Evolutionary conservation across 331 rosid species (phyloP).

Genomic region (Quercus lobata): DNA sequence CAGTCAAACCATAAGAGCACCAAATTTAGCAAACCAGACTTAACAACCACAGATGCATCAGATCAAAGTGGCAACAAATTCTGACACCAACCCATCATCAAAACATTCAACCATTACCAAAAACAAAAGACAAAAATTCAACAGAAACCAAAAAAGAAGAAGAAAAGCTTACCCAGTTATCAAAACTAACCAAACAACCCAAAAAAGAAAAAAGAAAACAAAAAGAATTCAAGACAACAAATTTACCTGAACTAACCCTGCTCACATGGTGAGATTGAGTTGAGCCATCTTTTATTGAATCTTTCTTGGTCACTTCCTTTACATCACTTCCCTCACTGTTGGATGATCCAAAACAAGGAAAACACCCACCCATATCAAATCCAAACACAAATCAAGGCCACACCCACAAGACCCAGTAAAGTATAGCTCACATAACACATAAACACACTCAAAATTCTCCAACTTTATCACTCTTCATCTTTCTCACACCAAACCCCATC

Average conservation of each 20-base stretch:
- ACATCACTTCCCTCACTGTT: constrained; percentile 59
- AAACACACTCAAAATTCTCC: constrained; percentile 11
- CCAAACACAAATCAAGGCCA: constrained; percentile 41
- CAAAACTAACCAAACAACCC: constrained; percentile 11
- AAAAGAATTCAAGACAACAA: background rate
- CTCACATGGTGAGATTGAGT: constrained; percentile 67
- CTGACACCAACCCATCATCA: constrained; percentile 25
- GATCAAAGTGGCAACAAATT: constrained; percentile 39
- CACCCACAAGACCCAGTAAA: constrained; percentile 35
- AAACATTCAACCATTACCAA: background rate
- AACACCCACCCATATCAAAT: constrained; percentile 97
- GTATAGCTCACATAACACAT: constrained; percentile 32
- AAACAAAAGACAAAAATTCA: constrained; percentile 24
- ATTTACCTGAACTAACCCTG: constrained; percentile 64
- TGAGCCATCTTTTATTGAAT: constrained; percentile 68
- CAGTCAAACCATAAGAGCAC: constrained; percentile 9
- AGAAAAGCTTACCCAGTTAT: background rate
- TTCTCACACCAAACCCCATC: constrained; percentile 30
- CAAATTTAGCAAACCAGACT: constrained; percentile 3
- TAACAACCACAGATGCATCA: constrained; percentile 37
- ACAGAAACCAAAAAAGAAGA: constrained; percentile 15
- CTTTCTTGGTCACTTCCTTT: constrained; percentile 67
- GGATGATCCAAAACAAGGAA: constrained; percentile 97
- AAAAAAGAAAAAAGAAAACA: constrained; percentile 7
- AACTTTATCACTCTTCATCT: constrained; percentile 21